phyloP scores from a whole-genome alignment of 495 filamentous ascomycete species.

The Penicilliopsis zonata region DNA sequence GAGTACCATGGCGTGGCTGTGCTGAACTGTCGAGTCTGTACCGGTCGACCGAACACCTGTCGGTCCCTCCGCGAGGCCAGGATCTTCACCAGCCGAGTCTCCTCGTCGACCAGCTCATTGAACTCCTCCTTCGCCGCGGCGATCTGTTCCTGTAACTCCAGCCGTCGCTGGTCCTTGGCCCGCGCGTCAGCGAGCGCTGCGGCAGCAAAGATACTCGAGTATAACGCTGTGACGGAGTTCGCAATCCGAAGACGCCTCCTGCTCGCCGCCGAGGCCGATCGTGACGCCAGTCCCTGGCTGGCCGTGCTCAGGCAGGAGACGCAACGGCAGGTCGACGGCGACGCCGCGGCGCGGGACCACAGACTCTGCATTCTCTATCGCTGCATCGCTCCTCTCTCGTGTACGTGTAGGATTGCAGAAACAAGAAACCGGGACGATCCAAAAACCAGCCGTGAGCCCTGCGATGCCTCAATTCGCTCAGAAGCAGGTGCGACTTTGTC shows the following conservation, averaged over 20 bases:
- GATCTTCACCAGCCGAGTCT: conserved; percentile 21
- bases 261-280: conserved; percentile 40
- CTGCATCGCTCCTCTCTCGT: too few species aligned
- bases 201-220: conserved; percentile 61
- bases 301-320: conserved; percentile 46
- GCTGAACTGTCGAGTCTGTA: conserved; percentile 15
- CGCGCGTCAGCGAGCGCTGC: conserved; percentile 54
- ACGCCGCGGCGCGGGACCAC: conserved; percentile 56
- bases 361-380: conserved; percentile 58
- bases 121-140: conserved; percentile 35
- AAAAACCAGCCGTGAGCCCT: too few species aligned
- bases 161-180: conserved; percentile 46
- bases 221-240: conserved; percentile 57
- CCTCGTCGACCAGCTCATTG: conserved; percentile 29
- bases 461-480: too few species aligned
- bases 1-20: conserved; percentile 6
- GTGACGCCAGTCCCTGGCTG: conserved; percentile 36
- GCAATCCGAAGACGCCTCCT: conserved; percentile 39
- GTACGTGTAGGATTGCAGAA: too few species aligned
- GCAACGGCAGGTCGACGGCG: conserved; percentile 50
- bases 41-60: conserved; percentile 7
- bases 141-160: conserved; percentile 50
- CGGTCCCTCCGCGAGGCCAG: conserved; percentile 14
- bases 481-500: too few species aligned
- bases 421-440: too few species aligned